Evolutionary conservation across 108 stramenopile genomes (phyloP).

Genomic region (Aurantiochytrium sp.): DNA sequence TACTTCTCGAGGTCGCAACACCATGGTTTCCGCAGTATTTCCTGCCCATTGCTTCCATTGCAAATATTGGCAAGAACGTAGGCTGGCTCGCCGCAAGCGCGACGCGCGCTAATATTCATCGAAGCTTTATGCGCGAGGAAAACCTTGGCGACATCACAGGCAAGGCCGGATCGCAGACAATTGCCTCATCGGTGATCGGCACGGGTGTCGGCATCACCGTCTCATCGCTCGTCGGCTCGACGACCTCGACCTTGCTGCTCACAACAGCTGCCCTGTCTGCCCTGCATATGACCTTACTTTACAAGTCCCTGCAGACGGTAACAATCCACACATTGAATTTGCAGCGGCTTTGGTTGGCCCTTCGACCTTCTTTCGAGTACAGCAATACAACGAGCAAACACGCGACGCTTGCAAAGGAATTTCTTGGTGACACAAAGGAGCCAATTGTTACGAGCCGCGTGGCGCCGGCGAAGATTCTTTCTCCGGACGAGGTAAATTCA

Average conservation of each 20-base stretch:
- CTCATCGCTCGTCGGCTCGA: slow-evolving; percentile 49
- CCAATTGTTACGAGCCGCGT: neutral
- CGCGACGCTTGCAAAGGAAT: neutral
- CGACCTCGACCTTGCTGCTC: slow-evolving; percentile 34
- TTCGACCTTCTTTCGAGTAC: neutral
- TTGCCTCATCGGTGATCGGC: slow-evolving; percentile 74
- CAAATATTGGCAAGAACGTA: slow-evolving; percentile 94
- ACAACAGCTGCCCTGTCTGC: slow-evolving; percentile 53
- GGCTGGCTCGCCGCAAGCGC: slow-evolving; percentile 79
- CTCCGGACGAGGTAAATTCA: neutral
- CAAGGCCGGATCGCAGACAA: slow-evolving; percentile 82
- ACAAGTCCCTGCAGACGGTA: slow-evolving; percentile 62
- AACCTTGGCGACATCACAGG: slow-evolving; percentile 96
- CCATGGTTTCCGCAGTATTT: slow-evolving; percentile 63
- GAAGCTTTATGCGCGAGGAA: slow-evolving; percentile 51
- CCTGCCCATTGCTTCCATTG: slow-evolving; percentile 75
- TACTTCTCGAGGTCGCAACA: slow-evolving; percentile 71
- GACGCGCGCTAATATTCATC: slow-evolving; percentile 81
- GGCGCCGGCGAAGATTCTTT: neutral
- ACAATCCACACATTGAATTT: slow-evolving; percentile 61
- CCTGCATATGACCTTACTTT: slow-evolving; percentile 67
- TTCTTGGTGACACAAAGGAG: neutral
- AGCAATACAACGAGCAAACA: neutral
- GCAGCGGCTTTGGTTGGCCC: slow-evolving; percentile 21
- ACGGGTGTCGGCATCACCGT: slow-evolving; percentile 74